A percentile compares a stretch with the other conserved stretches of the same genome.
Evolutionary conservation across 2,329 filamentous ascomycete genomes (phyloP).

Genomic region (Claviceps africana): DNA sequence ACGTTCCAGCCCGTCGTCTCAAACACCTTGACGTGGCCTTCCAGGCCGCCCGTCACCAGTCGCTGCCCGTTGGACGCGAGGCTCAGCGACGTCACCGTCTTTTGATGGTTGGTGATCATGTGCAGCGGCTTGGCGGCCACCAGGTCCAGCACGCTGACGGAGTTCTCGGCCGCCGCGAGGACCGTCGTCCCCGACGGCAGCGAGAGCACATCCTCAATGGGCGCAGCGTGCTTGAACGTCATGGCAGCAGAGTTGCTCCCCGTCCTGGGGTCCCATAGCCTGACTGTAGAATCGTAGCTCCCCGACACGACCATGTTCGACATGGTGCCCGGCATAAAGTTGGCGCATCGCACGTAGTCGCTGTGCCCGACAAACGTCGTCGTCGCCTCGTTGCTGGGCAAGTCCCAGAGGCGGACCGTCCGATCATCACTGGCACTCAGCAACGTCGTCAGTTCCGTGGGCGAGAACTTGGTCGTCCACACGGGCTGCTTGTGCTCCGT

Average conservation of each 20-base stretch:
- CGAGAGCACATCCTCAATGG: conserved; percentile 77
- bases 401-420: conserved; percentile 87
- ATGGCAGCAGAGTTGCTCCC: conserved; percentile 56
- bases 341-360: conserved; percentile 82
- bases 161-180: conserved; percentile 70
- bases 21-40: conserved; percentile 95
- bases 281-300: conserved; percentile 87
- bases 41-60: conserved; percentile 75
- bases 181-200: conserved; percentile 78
- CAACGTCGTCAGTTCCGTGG: conserved; percentile 68
- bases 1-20: conserved; percentile 93
- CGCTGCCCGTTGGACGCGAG: conserved; percentile 68
- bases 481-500: conserved; percentile 86
- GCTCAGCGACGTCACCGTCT: conserved; percentile 82
- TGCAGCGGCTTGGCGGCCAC: conserved; percentile 80
- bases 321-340: conserved; percentile 63
- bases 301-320: conserved; percentile 75
- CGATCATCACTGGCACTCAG: conserved; percentile 87
- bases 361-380: conserved; percentile 73
- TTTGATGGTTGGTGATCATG: conserved; percentile 87
- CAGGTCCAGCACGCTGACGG: conserved; percentile 82
- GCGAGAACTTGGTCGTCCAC: conserved; percentile 86
- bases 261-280: conserved; percentile 80
- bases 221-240: conserved; percentile 87
- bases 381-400: conserved; percentile 64